These are phyloP conservation scores for Senecio squalidus DNA, from an alignment of 140 eudicot genomes.

Conservation along the genomic window DNA sequence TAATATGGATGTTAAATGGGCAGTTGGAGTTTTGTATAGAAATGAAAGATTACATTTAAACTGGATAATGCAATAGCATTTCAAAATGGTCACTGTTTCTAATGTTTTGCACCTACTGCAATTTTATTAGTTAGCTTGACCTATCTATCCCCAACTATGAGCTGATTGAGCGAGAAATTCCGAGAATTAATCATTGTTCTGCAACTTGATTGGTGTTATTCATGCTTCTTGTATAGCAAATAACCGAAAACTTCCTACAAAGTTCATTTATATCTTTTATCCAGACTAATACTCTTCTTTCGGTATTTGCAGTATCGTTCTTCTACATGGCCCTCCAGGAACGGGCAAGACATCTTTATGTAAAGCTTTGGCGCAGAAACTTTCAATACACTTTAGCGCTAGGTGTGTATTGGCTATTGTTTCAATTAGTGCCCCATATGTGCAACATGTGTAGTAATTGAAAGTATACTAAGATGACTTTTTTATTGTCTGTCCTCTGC, in stretches of 20 bases:
- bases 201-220: conserved; percentile 1
- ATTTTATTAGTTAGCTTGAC: no score
- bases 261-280: neutral
- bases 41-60: conserved; percentile 1
- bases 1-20: conserved; percentile 2
- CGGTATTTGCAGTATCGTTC: conserved; percentile 61
- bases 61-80: neutral
- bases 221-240: conserved; percentile 1
- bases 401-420: conserved; percentile 41
- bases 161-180: neutral
- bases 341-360: conserved; percentile 97
- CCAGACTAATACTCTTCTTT: neutral
- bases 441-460: neutral
- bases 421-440: neutral
- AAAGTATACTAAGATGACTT: conserved; percentile 5
- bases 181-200: conserved; percentile 9
- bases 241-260: neutral
- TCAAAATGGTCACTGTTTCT: neutral
- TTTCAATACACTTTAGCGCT: conserved; percentile 82
- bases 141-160: neutral
- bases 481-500: conserved; percentile 11
- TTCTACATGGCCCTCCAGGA: conserved; percentile 99
- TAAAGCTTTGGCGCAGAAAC: conserved; percentile 98
- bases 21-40: neutral
- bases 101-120: neutral